These are phyloP conservation scores for Microsporum canis DNA, from an alignment of 2,329 filamentous ascomycete species.

Conservation along the genomic window DNA sequence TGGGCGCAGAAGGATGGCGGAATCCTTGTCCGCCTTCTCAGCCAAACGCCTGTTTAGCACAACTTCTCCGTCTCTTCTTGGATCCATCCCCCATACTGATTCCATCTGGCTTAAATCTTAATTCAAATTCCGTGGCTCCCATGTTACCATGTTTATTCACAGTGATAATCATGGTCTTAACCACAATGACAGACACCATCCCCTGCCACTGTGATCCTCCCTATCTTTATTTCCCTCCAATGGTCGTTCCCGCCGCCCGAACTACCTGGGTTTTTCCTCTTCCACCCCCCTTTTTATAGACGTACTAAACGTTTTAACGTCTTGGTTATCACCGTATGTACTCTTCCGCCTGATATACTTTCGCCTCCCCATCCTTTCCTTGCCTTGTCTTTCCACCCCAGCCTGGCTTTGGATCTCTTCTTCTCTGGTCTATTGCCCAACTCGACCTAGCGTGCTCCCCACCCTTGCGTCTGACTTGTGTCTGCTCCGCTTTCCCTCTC, in stretches of 20 bases:
- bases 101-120: constrained; percentile 4
- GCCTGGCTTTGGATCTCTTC: constrained; percentile 1
- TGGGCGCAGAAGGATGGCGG: constrained; percentile 3
- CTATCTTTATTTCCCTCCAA: constrained; percentile 1
- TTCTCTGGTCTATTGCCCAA: constrained; percentile 1
- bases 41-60: constrained; percentile 2
- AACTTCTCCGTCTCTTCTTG: background rate
- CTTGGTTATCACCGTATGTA: background rate
- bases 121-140: constrained; percentile 4
- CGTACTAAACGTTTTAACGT: constrained; percentile 2
- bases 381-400: constrained; percentile 7
- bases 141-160: constrained; percentile 2
- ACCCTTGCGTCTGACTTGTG: constrained; percentile 3
- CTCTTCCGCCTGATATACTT: constrained; percentile 4
- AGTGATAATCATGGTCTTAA: background rate
- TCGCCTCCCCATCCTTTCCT: constrained; percentile 4
- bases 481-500: constrained; percentile 1
- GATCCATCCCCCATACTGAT: constrained; percentile 1
- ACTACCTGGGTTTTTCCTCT: background rate
- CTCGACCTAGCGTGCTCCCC: background rate
- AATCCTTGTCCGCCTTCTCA: constrained; percentile 3
- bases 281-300: background rate
- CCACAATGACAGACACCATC: background rate
- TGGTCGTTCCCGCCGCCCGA: background rate
- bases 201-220: background rate